phyloP scores from a whole-genome alignment of 2,329 filamentous ascomycete species.

The Zasmidium cellare region DNA sequence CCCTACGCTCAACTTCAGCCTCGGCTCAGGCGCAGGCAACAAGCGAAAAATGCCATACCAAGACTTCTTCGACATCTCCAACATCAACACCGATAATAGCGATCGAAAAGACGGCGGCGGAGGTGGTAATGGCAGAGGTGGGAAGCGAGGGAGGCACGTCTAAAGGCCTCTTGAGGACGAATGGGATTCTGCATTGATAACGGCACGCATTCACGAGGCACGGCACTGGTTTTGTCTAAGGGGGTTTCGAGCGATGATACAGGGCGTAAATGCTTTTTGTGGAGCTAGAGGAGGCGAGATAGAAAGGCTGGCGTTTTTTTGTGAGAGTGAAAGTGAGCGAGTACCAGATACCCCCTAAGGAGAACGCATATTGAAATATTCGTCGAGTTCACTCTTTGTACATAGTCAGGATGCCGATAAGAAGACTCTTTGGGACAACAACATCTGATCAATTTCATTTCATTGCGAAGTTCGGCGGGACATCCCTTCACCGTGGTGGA shows the following conservation, averaged over 20 bases:
- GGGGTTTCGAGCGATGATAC: background rate
- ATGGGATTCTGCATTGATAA: background rate
- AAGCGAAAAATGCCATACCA: constrained; percentile 73
- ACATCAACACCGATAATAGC: constrained; percentile 46
- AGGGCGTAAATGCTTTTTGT: background rate
- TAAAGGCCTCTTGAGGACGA: constrained; percentile 25
- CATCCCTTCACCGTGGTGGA: too few relatives aligned
- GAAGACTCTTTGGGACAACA: too few relatives aligned
- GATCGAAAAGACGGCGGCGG: constrained; percentile 22
- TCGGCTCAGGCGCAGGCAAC: constrained; percentile 66
- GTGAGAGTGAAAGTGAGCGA: background rate
- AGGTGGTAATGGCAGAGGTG: constrained; percentile 27
- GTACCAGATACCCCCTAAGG: background rate
- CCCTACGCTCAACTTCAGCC: constrained; percentile 40
- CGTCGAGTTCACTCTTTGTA: background rate
- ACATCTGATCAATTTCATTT: too few relatives aligned
- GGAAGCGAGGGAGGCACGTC: constrained; percentile 37
- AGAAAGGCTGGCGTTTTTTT: background rate
- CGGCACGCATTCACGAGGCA: background rate
- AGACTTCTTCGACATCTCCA: constrained; percentile 73
- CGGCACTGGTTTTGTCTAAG: background rate
- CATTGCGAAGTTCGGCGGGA: too few relatives aligned
- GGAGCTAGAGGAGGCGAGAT: background rate
- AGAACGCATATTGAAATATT: background rate
- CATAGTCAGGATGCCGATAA: too few relatives aligned